Evolutionary conservation across 176 grass and related monocot genomes (phyloP), one percentile per base, ranked within the genome.

Genomic region (Pontederia paniculata): DNA sequence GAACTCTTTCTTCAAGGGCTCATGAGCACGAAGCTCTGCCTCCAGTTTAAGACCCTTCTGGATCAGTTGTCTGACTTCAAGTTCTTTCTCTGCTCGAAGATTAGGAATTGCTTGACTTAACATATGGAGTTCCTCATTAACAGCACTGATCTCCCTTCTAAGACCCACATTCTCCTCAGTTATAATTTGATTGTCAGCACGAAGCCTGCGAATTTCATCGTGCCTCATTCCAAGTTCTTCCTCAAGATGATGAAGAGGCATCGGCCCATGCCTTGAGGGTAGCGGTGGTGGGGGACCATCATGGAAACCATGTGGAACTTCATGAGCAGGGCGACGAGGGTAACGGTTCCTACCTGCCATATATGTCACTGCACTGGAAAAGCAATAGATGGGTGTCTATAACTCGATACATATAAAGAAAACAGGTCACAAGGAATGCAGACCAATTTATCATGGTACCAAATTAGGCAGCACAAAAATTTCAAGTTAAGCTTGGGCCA

Each of bases 311-410:
- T 54, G 79, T 45, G 50, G 42, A 8, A 63, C 69, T 45, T 82
- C 71, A 44, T 49, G 65, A 22, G 17, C 9, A 45, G 58, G 73
- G 18, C 74, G 48, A 14, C 58, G 68, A 48, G 63, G 28, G 25
- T 57, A 48, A 62, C 45, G 79, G 41, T 79, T 69, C 25, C 75
- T 88, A 51, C 84, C 84, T 48, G 79, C 68, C 78, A 79, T 88
- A 46, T 70, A 67, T 71, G 0, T 3, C 44, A 25, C 57, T 60
- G 57, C 1, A 12, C 14, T 11, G 8, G 31, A 37, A 37, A 37
- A 37, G n/a, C 7, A 37, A 37, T 37, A 37, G 28, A 37, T n/a
- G n/a, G n/a, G n/a, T n/a, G n/a, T n/a, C n/a, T n/a, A n/a, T 2
- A 37, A 37, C 28, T 37, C 28, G 7, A 6, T 37, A 37, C 1